Evolutionary conservation across 345 rosid species (phyloP).

Genomic region (Gossypium mustelinum): DNA sequence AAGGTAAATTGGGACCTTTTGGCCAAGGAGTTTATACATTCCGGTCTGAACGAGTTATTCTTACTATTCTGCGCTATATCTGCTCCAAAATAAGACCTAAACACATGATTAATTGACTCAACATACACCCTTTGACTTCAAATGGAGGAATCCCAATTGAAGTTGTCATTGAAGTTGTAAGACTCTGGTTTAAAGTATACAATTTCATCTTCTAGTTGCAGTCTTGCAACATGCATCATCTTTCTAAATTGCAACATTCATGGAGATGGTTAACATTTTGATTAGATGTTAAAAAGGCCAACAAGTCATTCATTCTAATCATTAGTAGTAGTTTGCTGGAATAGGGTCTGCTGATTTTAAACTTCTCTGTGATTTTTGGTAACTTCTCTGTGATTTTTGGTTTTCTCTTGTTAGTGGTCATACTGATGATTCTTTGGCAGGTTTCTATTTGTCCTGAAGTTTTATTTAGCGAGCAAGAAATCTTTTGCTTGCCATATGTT

Average conservation of each 20-base stretch:
- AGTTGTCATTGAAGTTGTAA: background rate
- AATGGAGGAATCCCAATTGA: background rate
- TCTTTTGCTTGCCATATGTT: background rate
- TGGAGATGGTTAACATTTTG: background rate
- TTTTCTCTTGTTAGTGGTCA: background rate
- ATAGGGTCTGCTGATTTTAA: background rate
- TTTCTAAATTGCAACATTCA: background rate
- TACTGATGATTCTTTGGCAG: background rate
- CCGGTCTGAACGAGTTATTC: background rate
- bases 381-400: background rate
- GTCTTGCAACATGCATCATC: background rate
- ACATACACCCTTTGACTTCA: background rate
- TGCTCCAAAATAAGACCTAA: background rate
- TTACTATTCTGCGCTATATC: background rate
- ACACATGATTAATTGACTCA: background rate
- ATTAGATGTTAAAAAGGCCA: background rate
- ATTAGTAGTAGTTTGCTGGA: background rate
- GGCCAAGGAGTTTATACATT: background rate
- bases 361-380: background rate
- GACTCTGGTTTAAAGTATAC: background rate
- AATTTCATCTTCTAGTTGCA: slow-evolving; percentile 7
- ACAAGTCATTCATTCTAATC: background rate
- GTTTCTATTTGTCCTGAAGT: background rate
- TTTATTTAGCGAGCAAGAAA: background rate
- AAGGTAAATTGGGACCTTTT: background rate